Evolutionary conservation across 1,139 yeast species (phyloP).

Genomic region (Saccharomyces hybrid): DNA sequence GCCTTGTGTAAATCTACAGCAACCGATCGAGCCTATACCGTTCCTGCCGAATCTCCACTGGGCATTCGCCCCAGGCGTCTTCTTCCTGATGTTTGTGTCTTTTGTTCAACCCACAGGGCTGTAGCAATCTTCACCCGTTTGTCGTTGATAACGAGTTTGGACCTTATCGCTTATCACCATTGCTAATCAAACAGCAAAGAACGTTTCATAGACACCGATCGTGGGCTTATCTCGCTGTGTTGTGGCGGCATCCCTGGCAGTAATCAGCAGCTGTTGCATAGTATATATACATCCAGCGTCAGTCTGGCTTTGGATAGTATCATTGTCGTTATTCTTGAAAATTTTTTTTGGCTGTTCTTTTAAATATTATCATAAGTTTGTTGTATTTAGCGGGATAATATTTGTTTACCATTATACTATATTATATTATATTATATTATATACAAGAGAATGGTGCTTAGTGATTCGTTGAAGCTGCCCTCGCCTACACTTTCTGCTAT

Average conservation of each 20-base stretch:
- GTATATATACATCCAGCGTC: not conserved
- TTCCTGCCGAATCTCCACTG: not conserved
- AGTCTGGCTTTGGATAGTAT: not conserved
- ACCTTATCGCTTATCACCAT: not conserved
- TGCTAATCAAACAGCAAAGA: constrained; percentile 1
- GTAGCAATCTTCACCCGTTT: not conserved
- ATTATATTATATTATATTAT: not conserved
- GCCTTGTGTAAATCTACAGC: not conserved
- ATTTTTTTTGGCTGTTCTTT: not conserved
- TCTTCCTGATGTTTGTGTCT: not conserved
- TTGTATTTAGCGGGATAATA: not conserved
- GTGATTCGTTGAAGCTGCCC: not conserved
- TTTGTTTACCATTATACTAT: not conserved
- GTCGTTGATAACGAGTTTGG: not conserved
- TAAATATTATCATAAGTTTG: not conserved
- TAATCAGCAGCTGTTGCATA: not conserved
- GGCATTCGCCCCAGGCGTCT: not conserved
- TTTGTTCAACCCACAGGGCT: not conserved
- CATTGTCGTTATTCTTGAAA: not conserved
- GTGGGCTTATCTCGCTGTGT: not conserved
- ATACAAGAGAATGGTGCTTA: not conserved
- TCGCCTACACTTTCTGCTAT: not conserved
- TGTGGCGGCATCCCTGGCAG: not conserved
- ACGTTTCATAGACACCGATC: not conserved
- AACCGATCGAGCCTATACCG: not conserved